phyloP scores from a whole-genome alignment of 192 early-diverging fungal species.

The Umbelopsis sp. region DNA sequence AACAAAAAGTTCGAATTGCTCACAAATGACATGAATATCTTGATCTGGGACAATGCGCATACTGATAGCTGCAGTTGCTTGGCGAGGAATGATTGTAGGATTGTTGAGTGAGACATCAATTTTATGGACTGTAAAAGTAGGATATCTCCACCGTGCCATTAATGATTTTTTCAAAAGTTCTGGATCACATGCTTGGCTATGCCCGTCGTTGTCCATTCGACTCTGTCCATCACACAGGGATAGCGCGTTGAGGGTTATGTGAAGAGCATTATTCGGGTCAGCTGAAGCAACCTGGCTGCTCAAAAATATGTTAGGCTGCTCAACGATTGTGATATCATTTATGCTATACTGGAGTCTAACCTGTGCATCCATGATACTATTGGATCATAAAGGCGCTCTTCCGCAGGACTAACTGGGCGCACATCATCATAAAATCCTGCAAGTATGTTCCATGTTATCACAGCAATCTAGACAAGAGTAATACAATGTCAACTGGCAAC shows the following conservation, averaged over 20 bases:
- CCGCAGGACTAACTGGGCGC: slow-evolving; percentile 49
- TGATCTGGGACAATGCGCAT: slow-evolving; percentile 81
- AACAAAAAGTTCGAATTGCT: slow-evolving; percentile 58
- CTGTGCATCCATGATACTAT: slow-evolving; percentile 47
- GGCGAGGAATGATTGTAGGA: slow-evolving; percentile 69
- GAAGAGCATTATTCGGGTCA: not conserved
- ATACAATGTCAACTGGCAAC: not conserved
- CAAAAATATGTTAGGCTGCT: not conserved
- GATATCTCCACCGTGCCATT: slow-evolving; percentile 76
- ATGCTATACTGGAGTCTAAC: not conserved
- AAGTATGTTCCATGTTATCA: too few species aligned
- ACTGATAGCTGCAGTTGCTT: slow-evolving; percentile 67
- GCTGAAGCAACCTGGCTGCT: not conserved
- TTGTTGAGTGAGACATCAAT: slow-evolving; percentile 75
- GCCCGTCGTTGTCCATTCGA: slow-evolving; percentile 19
- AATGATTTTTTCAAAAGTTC: slow-evolving; percentile 54
- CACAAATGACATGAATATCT: slow-evolving; percentile 60
- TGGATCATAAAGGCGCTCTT: slow-evolving; percentile 62
- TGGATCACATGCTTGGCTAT: slow-evolving; percentile 33
- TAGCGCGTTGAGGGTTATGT: slow-evolving; percentile 5
- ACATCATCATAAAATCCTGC: slow-evolving; percentile 68
- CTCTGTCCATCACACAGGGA: not conserved
- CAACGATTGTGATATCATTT: not conserved
- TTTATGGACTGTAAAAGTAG: slow-evolving; percentile 74
- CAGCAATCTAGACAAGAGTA: too few species aligned